Percentiles rank a stretch among this genome's conserved stretches.
phyloP scores from a whole-genome alignment of 805 yeast species.

The Maudiozyma bulderi region DNA sequence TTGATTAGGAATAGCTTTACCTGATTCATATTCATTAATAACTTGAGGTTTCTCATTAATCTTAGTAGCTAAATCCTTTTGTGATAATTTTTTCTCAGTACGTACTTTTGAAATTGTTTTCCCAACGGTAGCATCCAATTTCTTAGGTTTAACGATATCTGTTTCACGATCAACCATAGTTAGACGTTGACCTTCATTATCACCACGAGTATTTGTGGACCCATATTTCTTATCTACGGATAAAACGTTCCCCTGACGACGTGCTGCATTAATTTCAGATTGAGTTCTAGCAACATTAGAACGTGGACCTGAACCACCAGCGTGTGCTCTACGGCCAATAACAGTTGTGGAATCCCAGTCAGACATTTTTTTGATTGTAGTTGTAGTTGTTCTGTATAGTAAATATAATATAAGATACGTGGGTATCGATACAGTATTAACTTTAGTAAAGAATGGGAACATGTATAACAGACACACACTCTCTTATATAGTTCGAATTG shows the following conservation, averaged over 20 bases:
- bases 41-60: slow-evolving; percentile 93
- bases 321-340: slow-evolving; percentile 82
- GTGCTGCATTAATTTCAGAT: slow-evolving; percentile 81
- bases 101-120: slow-evolving; percentile 78
- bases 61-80: slow-evolving; percentile 92
- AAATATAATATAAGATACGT: neutral
- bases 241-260: slow-evolving; percentile 82
- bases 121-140: slow-evolving; percentile 76
- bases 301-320: slow-evolving; percentile 83
- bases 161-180: slow-evolving; percentile 89
- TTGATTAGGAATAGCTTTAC: slow-evolving; percentile 93
- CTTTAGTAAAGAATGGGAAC: no score
- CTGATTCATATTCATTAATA: slow-evolving; percentile 93
- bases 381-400: neutral
- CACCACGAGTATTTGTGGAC: slow-evolving; percentile 48
- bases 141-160: slow-evolving; percentile 88
- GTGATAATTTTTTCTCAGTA: slow-evolving; percentile 79
- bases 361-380: no score
- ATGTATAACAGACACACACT: neutral
- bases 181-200: slow-evolving; percentile 89
- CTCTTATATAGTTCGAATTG: neutral
- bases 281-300: slow-evolving; percentile 71
- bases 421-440: neutral
- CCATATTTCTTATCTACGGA: slow-evolving; percentile 91
- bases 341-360: slow-evolving; percentile 92